Evolutionary conservation across 2,329 filamentous ascomycete genomes (phyloP), one percentile per base, ranked within the genome.

Genomic region (Penicillium sclerotigenum): DNA sequence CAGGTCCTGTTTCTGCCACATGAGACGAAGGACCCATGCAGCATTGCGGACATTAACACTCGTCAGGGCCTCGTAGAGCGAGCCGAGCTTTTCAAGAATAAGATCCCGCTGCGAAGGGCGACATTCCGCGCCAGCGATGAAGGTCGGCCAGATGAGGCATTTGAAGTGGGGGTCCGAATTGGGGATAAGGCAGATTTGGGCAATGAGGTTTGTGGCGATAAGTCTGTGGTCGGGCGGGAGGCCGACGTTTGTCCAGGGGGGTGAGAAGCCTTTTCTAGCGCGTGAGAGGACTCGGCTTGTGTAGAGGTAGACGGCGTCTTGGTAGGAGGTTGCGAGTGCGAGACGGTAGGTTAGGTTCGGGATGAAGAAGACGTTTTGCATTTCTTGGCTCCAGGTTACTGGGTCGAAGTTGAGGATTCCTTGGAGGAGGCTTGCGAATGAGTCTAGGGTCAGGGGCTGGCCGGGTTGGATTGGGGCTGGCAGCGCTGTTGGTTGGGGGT

Each of bases 271-370:
- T 20, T 64, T 47, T 9, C 68, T 64, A 4, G 66, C 57, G 5
- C 66, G 69, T 29, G 71, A 73, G 49, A 75, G 69, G 2, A 75
- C 72, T 9, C 73, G 68, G 45, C 70, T 72, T 13, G 73, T 70
- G 54, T 76, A 76, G 29, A 76, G 70, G 55, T 75, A 74, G 45
- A 76, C 72, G 40, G 72, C 68, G 24, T 70, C 66, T 59, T 75
- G 71, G 61, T 74, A 75, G 51, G 71, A 63, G 45, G 65, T 68
- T 28, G 73, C 81, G 1, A 82, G 77, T 50, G 73, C 73, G 48
- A 83, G 77, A 49, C 77, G 79, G 59, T 74, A 70, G 46, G 77
- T 73, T 13, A 83, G 68, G 16, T 78, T 73, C 1, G 74, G 65
- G 26, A 83, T 78, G 68, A 79, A 82, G 36, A 66, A 62, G 53